phyloP scores from a whole-genome alignment of 2,329 filamentous ascomycete genomes.

The Clarireedia monteithiana region DNA sequence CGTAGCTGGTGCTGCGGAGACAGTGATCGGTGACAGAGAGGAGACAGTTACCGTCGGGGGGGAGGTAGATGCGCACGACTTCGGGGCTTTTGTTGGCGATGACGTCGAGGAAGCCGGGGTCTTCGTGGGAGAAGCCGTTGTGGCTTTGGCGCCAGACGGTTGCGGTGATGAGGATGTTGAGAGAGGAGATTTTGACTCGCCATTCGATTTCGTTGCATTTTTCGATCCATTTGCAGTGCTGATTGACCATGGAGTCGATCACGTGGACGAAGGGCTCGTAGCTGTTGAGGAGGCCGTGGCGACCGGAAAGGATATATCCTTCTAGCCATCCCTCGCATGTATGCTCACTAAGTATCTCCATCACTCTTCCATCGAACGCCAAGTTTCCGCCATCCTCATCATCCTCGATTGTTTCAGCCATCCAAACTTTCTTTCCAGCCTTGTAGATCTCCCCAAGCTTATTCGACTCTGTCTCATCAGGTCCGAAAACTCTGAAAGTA shows the following conservation, averaged over 20 bases:
- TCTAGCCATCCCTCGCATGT: conserved; percentile 76
- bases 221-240: conserved; percentile 81
- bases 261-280: conserved; percentile 81
- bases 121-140: conserved; percentile 67
- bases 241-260: conserved; percentile 80
- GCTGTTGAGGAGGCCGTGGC: conserved; percentile 66
- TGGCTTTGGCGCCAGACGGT: conserved; percentile 68
- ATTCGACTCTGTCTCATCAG: conserved; percentile 76
- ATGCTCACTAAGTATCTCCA: conserved; percentile 81
- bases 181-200: conserved; percentile 63
- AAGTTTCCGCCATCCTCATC: conserved; percentile 69
- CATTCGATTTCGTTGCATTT: conserved; percentile 75
- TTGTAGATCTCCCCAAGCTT: conserved; percentile 67
- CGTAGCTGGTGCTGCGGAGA: conserved; percentile 65
- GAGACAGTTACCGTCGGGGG: conserved; percentile 71
- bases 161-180: conserved; percentile 72
- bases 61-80: conserved; percentile 73
- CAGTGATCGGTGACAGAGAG: conserved; percentile 72
- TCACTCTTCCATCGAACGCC: conserved; percentile 59
- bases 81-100: conserved; percentile 74
- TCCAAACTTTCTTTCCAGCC: conserved; percentile 71
- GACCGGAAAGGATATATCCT: conserved; percentile 67
- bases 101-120: conserved; percentile 73
- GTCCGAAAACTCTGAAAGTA: conserved; percentile 70
- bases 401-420: conserved; percentile 71